A percentile compares a stretch with the other conserved stretches of the same genome.
These are phyloP conservation scores for Keqinozyma sinolaborantium DNA, from an alignment of 1,139 yeast species.

Conservation along the genomic window DNA sequence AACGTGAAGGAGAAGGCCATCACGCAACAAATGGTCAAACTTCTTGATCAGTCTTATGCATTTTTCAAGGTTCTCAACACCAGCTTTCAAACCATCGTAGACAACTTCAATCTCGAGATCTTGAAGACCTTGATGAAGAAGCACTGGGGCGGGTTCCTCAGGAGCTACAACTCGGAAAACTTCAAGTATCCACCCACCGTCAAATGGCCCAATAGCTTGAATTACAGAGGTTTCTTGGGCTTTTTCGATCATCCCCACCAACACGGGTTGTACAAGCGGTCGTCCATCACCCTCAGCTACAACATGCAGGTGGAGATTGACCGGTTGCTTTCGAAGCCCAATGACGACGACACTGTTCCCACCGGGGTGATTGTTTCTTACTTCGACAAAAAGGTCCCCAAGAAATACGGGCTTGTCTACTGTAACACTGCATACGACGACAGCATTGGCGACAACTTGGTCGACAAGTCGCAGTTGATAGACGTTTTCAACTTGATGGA, in stretches of 20 bases:
- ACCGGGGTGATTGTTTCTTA: slow-evolving; percentile 26
- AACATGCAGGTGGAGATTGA: slow-evolving; percentile 17
- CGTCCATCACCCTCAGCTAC: slow-evolving; percentile 22
- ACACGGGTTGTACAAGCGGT: slow-evolving; percentile 16
- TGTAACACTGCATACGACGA: slow-evolving; percentile 10
- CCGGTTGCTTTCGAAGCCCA: slow-evolving; percentile 4
- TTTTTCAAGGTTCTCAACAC: slow-evolving; percentile 27
- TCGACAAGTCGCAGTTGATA: slow-evolving; percentile 15
- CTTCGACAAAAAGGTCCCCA: slow-evolving; percentile 21
- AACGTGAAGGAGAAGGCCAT: slow-evolving; percentile 19
- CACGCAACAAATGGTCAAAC: slow-evolving; percentile 22
- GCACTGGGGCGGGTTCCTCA: slow-evolving; percentile 30
- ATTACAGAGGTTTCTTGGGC: slow-evolving; percentile 36
- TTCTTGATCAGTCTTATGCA: slow-evolving; percentile 20
- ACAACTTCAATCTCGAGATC: slow-evolving; percentile 14
- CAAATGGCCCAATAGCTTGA: slow-evolving; percentile 36
- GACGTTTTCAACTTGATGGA: slow-evolving; percentile 33
- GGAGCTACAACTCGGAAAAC: slow-evolving; percentile 22
- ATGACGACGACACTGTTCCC: slow-evolving; percentile 16
- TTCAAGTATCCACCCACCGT: slow-evolving; percentile 20
- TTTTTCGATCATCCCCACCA: slow-evolving; percentile 10
- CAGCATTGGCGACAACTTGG: slow-evolving; percentile 3
- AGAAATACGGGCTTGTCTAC: slow-evolving; percentile 32
- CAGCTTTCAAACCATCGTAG: slow-evolving; percentile 16
- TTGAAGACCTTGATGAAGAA: slow-evolving; percentile 16